A percentile compares a stretch with the other conserved stretches of the same genome.
Evolutionary conservation across 2,329 filamentous ascomycete genomes (phyloP).

Genomic region (Penicillium occitanis): DNA sequence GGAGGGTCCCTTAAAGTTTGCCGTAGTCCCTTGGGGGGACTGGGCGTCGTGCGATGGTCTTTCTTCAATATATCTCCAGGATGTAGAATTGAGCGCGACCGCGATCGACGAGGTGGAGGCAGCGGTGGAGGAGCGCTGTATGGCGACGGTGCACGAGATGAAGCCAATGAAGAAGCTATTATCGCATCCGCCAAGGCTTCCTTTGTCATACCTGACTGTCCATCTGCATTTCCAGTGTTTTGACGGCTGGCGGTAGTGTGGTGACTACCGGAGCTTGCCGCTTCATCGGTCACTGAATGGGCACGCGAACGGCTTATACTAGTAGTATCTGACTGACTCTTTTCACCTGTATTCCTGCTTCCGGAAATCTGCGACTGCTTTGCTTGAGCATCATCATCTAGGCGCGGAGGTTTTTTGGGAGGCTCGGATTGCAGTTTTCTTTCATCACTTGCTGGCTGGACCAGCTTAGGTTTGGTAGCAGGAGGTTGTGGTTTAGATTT

Average conservation of each 20-base stretch:
- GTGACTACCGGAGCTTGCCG: not conserved
- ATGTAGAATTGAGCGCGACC: slow-evolving; percentile 39
- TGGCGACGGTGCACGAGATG: slow-evolving; percentile 42
- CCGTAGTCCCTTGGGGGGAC: slow-evolving; percentile 41
- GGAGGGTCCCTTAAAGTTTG: slow-evolving; percentile 44
- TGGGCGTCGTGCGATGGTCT: slow-evolving; percentile 33
- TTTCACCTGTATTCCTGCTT: not conserved
- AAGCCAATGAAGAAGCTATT: slow-evolving; percentile 49
- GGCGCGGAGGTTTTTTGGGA: not conserved
- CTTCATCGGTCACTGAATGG: slow-evolving; percentile 29
- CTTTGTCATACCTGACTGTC: slow-evolving; percentile 31
- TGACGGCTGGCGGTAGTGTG: slow-evolving; percentile 22
- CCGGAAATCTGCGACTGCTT: slow-evolving; percentile 1
- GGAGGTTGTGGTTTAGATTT: slow-evolving; percentile 9
- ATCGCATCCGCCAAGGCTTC: slow-evolving; percentile 48
- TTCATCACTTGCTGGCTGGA: not conserved
- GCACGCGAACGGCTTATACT: slow-evolving; percentile 22
- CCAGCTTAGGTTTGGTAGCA: slow-evolving; percentile 12
- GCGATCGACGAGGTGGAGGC: slow-evolving; percentile 39
- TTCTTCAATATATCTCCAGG: slow-evolving; percentile 33
- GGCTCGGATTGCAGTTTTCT: not conserved
- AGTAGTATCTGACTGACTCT: slow-evolving; percentile 7
- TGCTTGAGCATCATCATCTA: not conserved
- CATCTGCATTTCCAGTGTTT: slow-evolving; percentile 27
- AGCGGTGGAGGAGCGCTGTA: slow-evolving; percentile 40